Evolutionary conservation across 169 alveolate species (phyloP).

Genomic region (Neospora caninum): DNA sequence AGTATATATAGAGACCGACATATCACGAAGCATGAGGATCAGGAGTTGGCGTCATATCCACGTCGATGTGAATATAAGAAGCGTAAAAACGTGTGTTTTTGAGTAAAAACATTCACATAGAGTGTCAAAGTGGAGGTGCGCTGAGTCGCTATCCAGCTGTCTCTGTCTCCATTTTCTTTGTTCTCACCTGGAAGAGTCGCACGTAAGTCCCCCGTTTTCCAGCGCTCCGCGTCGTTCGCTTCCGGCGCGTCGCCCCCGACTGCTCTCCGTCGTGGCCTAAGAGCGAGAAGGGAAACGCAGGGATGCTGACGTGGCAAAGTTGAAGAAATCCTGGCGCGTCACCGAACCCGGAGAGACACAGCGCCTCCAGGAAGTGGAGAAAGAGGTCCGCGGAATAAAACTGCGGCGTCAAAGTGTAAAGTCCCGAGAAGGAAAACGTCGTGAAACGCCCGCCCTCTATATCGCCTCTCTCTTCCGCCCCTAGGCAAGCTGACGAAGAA

Average conservation of each 20-base stretch:
- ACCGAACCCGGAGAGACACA: background rate
- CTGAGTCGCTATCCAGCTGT: no score
- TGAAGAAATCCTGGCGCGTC: background rate
- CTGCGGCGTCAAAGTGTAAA: background rate
- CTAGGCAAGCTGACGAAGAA: no score
- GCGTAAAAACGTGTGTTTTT: no score
- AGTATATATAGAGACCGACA: no score
- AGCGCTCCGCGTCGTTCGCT: background rate
- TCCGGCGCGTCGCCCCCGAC: background rate
- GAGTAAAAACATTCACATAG: no score
- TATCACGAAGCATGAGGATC: no score
- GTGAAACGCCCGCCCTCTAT: background rate
- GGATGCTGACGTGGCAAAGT: background rate
- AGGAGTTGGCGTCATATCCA: no score
- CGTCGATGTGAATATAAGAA: no score
- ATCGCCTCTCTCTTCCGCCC: no score
- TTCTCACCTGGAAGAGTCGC: background rate
- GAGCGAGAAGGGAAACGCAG: background rate
- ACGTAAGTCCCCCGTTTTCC: background rate
- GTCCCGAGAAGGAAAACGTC: background rate
- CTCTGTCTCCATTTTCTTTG: no score
- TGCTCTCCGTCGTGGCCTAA: background rate
- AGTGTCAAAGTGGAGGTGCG: no score
- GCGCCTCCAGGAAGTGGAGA: background rate
- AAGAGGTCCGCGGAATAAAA: background rate